Evolutionary conservation across 106 monocot species (phyloP), one percentile per base, ranked within the genome.

Genomic region (Dioscorea zingiberensis): DNA sequence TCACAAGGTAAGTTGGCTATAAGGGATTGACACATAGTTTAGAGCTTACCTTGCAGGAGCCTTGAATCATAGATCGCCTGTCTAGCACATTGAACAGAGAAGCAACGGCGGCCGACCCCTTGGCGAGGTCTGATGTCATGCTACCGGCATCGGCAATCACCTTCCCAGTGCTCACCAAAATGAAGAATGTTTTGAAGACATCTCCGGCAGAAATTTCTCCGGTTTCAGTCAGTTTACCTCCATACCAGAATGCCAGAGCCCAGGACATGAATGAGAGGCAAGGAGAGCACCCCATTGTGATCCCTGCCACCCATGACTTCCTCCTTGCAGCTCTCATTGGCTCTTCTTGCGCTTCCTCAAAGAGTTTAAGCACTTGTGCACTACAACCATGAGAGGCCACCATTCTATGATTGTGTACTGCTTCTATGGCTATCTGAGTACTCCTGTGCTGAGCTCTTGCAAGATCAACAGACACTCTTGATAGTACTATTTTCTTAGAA

Each of bases 161-260:
- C 65, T 83, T 85, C 17, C 93, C 93, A 0, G 93, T 93, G 74
- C 88, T 85, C 30, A 93, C 93, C 74, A 93, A 53, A 28, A 93
- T 88, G 69, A 88, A 85, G 76, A 93, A 93, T 0, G 93, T 93
- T 79, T 93, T 85, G 60, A 93, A 88, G 10, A 93, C 78, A 61
- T 66, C 85, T 15, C 70, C 67, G 0, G 88, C 85, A 0, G 81
- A 67, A 32, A 85, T 73, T 58, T 84, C 66, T 2, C 93, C 88
- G 4, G 80, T 24, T 25, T 58, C 51, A 15, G 65, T 58, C 44
- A 93, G 47, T 24, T 70, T 88, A 15, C 93, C 88, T 5, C 93
- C 93, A 47, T 88, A 93, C 93, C 93, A 93, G 70, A 93, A 93
- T 44, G 82, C 85, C 17, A 93, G 61, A 28, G 87, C 87, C 93